phyloP scores from a whole-genome alignment of 1,284 basidiomycete species.

The Clitocybe nebularis region DNA sequence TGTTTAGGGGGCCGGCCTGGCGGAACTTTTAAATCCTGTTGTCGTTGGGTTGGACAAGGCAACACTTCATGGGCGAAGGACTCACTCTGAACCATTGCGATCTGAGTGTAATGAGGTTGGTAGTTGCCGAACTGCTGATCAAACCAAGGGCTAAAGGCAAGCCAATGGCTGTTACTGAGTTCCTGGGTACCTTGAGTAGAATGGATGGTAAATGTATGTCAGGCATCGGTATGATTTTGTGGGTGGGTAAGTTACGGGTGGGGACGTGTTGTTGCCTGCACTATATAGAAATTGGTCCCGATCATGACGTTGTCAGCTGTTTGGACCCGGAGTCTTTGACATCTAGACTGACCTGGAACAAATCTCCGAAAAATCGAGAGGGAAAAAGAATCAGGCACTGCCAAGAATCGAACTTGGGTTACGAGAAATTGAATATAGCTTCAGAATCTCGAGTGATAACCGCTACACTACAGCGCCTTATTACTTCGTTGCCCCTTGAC shows the following conservation, averaged over 20 bases:
- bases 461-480: conserved; percentile 48
- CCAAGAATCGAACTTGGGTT: conserved; percentile 37
- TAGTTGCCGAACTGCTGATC: conserved; percentile 47
- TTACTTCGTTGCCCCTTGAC: background rate
- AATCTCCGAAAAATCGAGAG: background rate
- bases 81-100: conserved; percentile 58
- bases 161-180: conserved; percentile 58
- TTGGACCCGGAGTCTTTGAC: background rate
- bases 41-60: too few relatives aligned
- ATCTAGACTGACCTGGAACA: background rate
- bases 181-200: conserved; percentile 54
- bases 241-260: too few relatives aligned
- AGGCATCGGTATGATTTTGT: too few relatives aligned
- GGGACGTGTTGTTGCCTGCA: too few relatives aligned
- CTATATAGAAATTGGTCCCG: too few relatives aligned
- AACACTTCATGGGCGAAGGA: conserved; percentile 2
- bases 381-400: conserved; percentile 24
- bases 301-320: background rate
- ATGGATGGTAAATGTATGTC: conserved; percentile 41
- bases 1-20: conserved; percentile 45
- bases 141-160: conserved; percentile 58
- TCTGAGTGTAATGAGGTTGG: conserved; percentile 42
- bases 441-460: conserved; percentile 61
- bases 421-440: conserved; percentile 22
- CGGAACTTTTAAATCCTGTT: conserved; percentile 41